Conservation (phyloP, 2,329 filamentous ascomycete genomes). For the Diplodia sapinea region DNA sequence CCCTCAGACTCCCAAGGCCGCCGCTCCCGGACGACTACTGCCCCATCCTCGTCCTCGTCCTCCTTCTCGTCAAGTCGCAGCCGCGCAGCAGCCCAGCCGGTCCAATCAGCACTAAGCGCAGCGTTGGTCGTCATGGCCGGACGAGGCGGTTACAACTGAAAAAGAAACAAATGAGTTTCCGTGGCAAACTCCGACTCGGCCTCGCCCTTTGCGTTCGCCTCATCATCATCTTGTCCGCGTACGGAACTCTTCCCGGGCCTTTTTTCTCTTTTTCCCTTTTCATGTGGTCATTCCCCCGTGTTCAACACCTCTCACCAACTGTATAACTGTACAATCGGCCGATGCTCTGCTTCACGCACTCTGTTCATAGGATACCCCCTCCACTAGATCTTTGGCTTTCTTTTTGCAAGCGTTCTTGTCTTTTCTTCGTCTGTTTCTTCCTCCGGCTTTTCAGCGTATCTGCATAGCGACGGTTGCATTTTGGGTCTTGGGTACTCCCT, state of each 20-base stretch:
- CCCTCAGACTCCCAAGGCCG: neutral
- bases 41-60: neutral
- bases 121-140: constrained; percentile 19
- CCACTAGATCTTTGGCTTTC: neutral
- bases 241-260: neutral
- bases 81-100: neutral
- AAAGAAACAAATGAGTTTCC: neutral
- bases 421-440: neutral
- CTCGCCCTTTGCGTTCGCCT: neutral
- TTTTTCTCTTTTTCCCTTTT: neutral
- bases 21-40: neutral
- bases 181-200: neutral
- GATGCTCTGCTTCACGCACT: neutral
- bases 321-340: constrained; percentile 17
- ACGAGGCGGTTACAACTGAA: constrained; percentile 39
- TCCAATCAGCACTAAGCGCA: constrained; percentile 2
- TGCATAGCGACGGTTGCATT: constrained; percentile 30
- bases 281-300: neutral
- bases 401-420: neutral
- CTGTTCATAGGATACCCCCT: constrained; percentile 13
- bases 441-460: constrained; percentile 10
- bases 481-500: constrained; percentile 3
- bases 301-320: neutral
- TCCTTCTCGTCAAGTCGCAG: neutral
- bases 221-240: neutral